A percentile compares a stretch with the other conserved stretches of the same genome.
Evolutionary conservation across 2,329 filamentous ascomycete species (phyloP).

Genomic region (Fusarium sp.): DNA sequence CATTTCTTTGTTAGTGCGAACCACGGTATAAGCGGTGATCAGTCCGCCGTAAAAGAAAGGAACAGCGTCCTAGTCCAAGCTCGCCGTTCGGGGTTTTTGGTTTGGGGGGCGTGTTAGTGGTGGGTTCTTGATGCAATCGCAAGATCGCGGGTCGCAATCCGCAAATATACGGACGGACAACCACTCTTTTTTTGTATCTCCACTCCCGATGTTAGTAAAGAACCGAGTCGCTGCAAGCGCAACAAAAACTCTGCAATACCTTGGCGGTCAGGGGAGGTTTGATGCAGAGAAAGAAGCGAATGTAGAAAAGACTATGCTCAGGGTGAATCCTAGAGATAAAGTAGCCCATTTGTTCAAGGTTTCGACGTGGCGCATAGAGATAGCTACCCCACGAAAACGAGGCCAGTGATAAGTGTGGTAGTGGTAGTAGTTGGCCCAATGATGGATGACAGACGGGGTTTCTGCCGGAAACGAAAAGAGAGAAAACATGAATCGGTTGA

Average conservation of each 20-base stretch:
- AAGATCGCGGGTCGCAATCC: constrained; percentile 12
- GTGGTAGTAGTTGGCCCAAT: background rate
- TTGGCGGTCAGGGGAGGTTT: background rate
- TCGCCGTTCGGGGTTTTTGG: constrained; percentile 12
- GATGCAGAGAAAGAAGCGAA: background rate
- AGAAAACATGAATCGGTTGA: constrained; percentile 13
- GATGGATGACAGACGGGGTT: background rate
- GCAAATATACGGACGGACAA: constrained; percentile 1
- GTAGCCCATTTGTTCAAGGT: background rate
- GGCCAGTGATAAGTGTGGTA: background rate
- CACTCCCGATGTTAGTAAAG: constrained; percentile 13
- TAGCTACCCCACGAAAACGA: background rate
- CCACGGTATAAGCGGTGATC: background rate
- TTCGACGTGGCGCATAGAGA: constrained; percentile 4
- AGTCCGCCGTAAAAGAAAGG: background rate
- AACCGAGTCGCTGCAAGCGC: constrained; percentile 1
- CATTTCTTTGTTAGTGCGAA: background rate
- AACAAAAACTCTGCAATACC: background rate
- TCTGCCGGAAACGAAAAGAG: constrained; percentile 7
- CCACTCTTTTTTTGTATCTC: constrained; percentile 11
- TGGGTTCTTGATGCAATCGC: constrained; percentile 19
- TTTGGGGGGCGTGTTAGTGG: constrained; percentile 12
- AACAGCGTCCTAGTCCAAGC: constrained; percentile 4
- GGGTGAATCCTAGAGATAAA: background rate
- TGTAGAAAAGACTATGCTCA: background rate